Evolutionary conservation across 192 early-diverging fungal genomes (phyloP), one percentile per base, ranked within the genome.

Genomic region (Bifiguratus adelaidae): DNA sequence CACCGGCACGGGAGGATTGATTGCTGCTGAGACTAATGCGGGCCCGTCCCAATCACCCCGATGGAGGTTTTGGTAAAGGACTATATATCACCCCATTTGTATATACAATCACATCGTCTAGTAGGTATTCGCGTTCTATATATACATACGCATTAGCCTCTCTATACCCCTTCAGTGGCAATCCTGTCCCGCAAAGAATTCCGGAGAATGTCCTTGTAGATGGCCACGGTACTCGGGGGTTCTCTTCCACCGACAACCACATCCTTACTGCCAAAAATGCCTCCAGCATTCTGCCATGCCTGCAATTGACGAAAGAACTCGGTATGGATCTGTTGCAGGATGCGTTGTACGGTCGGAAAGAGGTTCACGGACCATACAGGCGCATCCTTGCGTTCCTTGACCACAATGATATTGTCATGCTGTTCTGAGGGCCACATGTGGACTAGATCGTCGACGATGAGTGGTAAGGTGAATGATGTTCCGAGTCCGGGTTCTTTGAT

Each of bases 321-420:
- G 26, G 46, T 41, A 52, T 85, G 77, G 0, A 85, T 63, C 36
- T 45, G 58, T 6, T 48, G 41, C 7, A 85, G 51, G 1, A 70
- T 70, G 28, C 74, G 47, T 23, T 80, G 73, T 0, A 85, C 76
- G 40, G 76, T 68, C 2, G 80, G 78, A 47, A 76, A 82, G 18
- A 85, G 30, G 7, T 70, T 63, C 12, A 85, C 83, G 21, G 74
- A 74, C 83, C 83, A 85, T 4, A 80, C 69, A 2, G 53, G 41
- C 0, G 68, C 57, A 18, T 61, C 60, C 7, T 49, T 47, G 26
- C 61, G 65, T 37, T 81, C 76, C 25, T 76, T 72, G 37, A 85
- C 80, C 36, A 80, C 79, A 48, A 88, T 83, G 42, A 88, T 76
- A 53, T 83, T 81, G 35, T 83, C 81, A 42, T 81, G 82, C 49